phyloP scores from a whole-genome alignment of 2,329 filamentous ascomycete genomes.

The Claviceps monticola region DNA sequence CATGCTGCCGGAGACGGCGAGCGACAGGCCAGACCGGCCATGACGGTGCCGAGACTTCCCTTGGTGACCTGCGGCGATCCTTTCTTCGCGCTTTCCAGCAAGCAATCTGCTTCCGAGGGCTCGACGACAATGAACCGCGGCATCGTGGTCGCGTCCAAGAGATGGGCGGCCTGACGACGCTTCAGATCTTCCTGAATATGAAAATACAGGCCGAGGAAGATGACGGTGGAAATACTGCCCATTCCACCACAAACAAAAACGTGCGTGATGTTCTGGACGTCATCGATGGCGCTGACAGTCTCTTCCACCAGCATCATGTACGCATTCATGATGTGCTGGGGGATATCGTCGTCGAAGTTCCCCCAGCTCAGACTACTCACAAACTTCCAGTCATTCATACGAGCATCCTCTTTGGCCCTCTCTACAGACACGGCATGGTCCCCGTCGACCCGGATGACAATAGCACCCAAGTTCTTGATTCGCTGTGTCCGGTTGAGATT shows the following conservation, averaged over 20 bases:
- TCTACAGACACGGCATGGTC: conserved; percentile 7
- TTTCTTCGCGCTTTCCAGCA: conserved; percentile 7
- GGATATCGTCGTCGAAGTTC: conserved; percentile 6
- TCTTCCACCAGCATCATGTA: conserved; percentile 9
- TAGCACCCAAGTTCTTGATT: conserved; percentile 7
- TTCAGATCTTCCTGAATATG: background rate
- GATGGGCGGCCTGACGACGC: background rate
- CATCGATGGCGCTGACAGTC: conserved; percentile 1
- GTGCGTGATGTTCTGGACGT: conserved; percentile 4
- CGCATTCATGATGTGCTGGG: conserved; percentile 9
- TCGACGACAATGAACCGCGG: conserved; percentile 8
- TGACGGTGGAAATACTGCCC: conserved; percentile 7
- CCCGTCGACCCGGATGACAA: conserved; percentile 7
- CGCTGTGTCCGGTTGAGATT: conserved; percentile 1
- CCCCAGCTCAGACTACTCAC: conserved; percentile 9
- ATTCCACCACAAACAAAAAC: conserved; percentile 8
- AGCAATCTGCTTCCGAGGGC: conserved; percentile 7
- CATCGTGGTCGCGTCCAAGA: background rate
- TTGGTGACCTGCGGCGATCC: conserved; percentile 1
- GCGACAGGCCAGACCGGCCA: conserved; percentile 9
- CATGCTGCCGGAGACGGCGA: conserved; percentile 8
- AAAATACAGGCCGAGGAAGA: conserved; percentile 5
- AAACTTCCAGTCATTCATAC: conserved; percentile 9
- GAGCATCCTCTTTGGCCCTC: conserved; percentile 8
- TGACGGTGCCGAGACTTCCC: conserved; percentile 4